Evolutionary conservation across 1,139 yeast genomes (phyloP).

Genomic region (Wickerhamomyces sp.): DNA sequence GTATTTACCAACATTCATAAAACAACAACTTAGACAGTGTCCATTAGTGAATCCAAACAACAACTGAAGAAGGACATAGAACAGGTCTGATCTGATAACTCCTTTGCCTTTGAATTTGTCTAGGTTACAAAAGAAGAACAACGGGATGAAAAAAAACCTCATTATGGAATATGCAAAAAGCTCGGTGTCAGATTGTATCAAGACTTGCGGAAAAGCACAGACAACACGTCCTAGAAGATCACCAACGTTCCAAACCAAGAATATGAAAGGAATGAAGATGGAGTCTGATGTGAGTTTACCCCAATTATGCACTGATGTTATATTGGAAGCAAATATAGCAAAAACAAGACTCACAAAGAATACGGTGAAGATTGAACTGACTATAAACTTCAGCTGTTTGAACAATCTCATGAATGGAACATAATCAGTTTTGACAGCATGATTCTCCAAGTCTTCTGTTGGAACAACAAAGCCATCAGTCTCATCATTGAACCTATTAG

Average conservation of each 20-base stretch:
- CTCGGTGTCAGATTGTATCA: constrained; percentile 36
- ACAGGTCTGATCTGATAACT: constrained; percentile 52
- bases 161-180: constrained; percentile 48
- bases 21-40: constrained; percentile 72
- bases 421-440: constrained; percentile 7
- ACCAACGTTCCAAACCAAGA: constrained; percentile 84
- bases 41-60: constrained; percentile 86
- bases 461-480: background rate
- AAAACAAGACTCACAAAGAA: constrained; percentile 76
- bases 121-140: constrained; percentile 66
- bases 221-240: constrained; percentile 74
- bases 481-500: constrained; percentile 20
- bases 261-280: constrained; percentile 71
- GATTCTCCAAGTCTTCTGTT: constrained; percentile 1
- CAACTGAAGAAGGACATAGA: constrained; percentile 68
- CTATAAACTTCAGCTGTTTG: constrained; percentile 57
- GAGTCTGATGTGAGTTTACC: constrained; percentile 26
- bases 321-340: constrained; percentile 84
- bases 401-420: constrained; percentile 27
- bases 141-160: constrained; percentile 54
- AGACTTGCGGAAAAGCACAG: constrained; percentile 47
- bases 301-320: constrained; percentile 45
- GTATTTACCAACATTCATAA: constrained; percentile 69
- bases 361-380: constrained; percentile 64
- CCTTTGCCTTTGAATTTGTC: constrained; percentile 30